phyloP scores from a whole-genome alignment of 1,139 yeast genomes.

The Yamadazyma conglobata region DNA sequence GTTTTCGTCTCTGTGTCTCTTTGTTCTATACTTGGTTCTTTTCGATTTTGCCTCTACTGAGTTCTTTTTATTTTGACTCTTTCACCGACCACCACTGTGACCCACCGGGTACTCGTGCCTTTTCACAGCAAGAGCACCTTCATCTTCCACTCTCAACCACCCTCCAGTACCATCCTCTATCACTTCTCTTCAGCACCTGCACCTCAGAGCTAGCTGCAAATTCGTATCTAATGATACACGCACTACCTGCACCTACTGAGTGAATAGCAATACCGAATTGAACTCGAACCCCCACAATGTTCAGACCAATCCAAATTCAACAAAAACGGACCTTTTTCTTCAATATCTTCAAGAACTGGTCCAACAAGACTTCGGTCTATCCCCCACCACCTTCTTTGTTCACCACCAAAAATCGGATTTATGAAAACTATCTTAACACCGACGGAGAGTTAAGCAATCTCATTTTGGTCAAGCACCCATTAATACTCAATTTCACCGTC shows the following conservation, averaged over 20 bases:
- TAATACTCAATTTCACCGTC: slow-evolving; percentile 68
- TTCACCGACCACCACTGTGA: too few species aligned
- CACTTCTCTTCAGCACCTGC: too few species aligned
- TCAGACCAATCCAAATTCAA: slow-evolving; percentile 3
- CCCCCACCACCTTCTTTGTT: slow-evolving; percentile 39
- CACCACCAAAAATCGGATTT: slow-evolving; percentile 40
- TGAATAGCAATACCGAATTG: neutral
- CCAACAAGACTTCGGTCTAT: slow-evolving; percentile 21
- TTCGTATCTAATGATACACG: too few species aligned
- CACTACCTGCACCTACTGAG: neutral
- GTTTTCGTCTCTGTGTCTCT: too few species aligned
- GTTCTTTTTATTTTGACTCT: too few species aligned
- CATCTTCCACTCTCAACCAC: too few species aligned
- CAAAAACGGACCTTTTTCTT: slow-evolving; percentile 9
- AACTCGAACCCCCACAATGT: slow-evolving; percentile 1
- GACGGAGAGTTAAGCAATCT: slow-evolving; percentile 55
- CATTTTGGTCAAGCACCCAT: slow-evolving; percentile 54
- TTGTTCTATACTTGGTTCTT: too few species aligned
- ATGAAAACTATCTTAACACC: slow-evolving; percentile 42
- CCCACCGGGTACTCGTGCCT: too few species aligned
- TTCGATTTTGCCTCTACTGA: too few species aligned
- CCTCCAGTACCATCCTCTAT: too few species aligned
- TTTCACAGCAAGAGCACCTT: too few species aligned
- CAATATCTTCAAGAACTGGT: slow-evolving; percentile 11
- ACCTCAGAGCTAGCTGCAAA: too few species aligned